Conservation (phyloP, 2,329 filamentous ascomycete species). For the Harringtonia lauricola region DNA sequence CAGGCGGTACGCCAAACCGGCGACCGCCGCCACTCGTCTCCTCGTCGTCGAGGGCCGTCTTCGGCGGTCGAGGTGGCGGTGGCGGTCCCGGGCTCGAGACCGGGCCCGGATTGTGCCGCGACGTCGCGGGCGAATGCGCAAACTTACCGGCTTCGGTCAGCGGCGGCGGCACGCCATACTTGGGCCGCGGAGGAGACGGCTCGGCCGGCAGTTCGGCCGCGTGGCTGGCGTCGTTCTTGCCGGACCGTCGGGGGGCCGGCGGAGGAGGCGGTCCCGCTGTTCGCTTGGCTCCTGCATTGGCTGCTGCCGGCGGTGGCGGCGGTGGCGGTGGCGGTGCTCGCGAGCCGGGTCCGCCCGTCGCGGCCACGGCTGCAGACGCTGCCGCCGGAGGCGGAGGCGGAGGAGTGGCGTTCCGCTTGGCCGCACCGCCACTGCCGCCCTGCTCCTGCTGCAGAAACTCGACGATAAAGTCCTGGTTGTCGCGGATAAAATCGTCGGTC, state of each 20-base stretch:
- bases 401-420: background rate
- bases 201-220: conserved; percentile 55
- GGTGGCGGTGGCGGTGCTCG: conserved; percentile 31
- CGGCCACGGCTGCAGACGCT: conserved; percentile 22
- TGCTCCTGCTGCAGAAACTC: conserved; percentile 51
- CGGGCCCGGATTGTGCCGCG: conserved; percentile 26
- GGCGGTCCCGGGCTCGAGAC: conserved; percentile 47
- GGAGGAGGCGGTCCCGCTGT: conserved; percentile 41
- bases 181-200: conserved; percentile 57
- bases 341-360: background rate
- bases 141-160: conserved; percentile 84
- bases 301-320: conserved; percentile 18
- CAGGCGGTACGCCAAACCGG: conserved; percentile 68
- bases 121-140: conserved; percentile 44
- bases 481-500: conserved; percentile 55
- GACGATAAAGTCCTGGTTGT: conserved; percentile 59
- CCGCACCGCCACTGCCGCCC: conserved; percentile 20
- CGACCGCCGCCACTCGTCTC: conserved; percentile 27
- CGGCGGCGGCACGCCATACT: conserved; percentile 78
- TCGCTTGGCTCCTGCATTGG: conserved; percentile 25
- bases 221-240: conserved; percentile 27
- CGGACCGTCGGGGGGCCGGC: conserved; percentile 48
- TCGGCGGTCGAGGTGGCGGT: conserved; percentile 57
- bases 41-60: conserved; percentile 59
- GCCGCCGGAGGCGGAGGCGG: conserved; percentile 17